These are phyloP conservation scores for Eragrostis curvula DNA, from an alignment of 176 grass and related monocot species.

Conservation along the genomic window DNA sequence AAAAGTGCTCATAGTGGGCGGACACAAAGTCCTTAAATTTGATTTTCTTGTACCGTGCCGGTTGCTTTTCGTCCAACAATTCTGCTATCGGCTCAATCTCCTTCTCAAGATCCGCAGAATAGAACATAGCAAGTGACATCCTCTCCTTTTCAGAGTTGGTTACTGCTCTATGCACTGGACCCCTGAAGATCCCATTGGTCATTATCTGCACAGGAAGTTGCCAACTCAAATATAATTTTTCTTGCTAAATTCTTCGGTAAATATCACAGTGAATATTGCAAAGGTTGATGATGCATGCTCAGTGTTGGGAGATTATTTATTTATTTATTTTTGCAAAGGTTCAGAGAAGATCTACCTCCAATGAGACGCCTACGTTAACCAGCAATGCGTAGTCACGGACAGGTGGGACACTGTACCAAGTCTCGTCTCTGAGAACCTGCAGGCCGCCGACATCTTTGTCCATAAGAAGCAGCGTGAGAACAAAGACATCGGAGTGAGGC, in stretches of 20 bases:
- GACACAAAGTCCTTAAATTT: slow-evolving; percentile 26
- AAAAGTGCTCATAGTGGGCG: too few species aligned
- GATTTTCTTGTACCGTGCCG: slow-evolving; percentile 43
- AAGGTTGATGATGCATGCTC: too few species aligned
- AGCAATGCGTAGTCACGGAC: slow-evolving; percentile 29
- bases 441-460: slow-evolving; percentile 61
- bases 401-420: slow-evolving; percentile 46
- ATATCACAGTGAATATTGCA: too few species aligned
- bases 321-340: too few species aligned
- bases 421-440: slow-evolving; percentile 48
- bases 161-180: slow-evolving; percentile 53
- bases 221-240: neutral
- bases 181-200: slow-evolving; percentile 52
- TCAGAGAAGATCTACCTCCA: slow-evolving; percentile 47
- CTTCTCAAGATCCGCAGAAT: slow-evolving; percentile 34
- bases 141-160: slow-evolving; percentile 43
- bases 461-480: slow-evolving; percentile 53
- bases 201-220: slow-evolving; percentile 48
- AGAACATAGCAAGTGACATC: slow-evolving; percentile 57
- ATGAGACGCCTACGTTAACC: slow-evolving; percentile 42
- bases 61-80: slow-evolving; percentile 34
- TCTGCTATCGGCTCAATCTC: slow-evolving; percentile 28
- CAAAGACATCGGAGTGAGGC: slow-evolving; percentile 54
- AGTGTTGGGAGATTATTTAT: too few species aligned
- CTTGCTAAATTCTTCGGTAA: too few species aligned